Conservation (phyloP, 305 asterid genomes). For the Lippia alba region DNA sequence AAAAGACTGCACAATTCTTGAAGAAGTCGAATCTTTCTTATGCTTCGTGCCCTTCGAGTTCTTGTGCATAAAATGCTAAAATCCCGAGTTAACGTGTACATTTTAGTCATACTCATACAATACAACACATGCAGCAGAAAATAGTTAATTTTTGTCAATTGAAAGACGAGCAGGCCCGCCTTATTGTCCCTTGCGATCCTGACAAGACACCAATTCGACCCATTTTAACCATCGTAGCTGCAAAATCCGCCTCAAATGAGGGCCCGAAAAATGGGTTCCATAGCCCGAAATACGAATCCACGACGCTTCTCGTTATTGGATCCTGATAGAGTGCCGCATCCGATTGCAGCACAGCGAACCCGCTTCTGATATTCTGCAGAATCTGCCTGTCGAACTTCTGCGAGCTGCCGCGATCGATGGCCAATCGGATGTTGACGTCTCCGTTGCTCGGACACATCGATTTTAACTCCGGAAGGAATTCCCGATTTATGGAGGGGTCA, state of each 20-base stretch:
- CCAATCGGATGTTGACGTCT: slow-evolving; percentile 51
- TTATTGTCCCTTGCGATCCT: slow-evolving; percentile 62
- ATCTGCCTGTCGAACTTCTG: slow-evolving; percentile 60
- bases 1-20: too few relatives aligned
- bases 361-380: slow-evolving; percentile 61
- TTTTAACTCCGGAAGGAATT: slow-evolving; percentile 63
- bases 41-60: too few relatives aligned
- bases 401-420: slow-evolving; percentile 65
- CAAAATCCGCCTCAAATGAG: slow-evolving; percentile 72
- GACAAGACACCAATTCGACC: slow-evolving; percentile 73
- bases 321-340: slow-evolving; percentile 76
- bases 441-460: slow-evolving; percentile 65
- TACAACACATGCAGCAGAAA: too few relatives aligned
- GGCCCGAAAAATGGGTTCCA: slow-evolving; percentile 51
- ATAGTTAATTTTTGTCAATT: slow-evolving; percentile 28
- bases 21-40: too few relatives aligned
- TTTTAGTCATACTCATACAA: too few relatives aligned
- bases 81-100: too few relatives aligned
- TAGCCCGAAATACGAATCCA: slow-evolving; percentile 75
- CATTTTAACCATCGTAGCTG: slow-evolving; percentile 70
- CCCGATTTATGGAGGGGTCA: slow-evolving; percentile 75
- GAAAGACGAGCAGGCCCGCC: slow-evolving; percentile 67
- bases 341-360: slow-evolving; percentile 75
- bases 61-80: too few relatives aligned
- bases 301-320: slow-evolving; percentile 46